phyloP scores from a whole-genome alignment of 345 rosid species.

The Salix brachista region DNA sequence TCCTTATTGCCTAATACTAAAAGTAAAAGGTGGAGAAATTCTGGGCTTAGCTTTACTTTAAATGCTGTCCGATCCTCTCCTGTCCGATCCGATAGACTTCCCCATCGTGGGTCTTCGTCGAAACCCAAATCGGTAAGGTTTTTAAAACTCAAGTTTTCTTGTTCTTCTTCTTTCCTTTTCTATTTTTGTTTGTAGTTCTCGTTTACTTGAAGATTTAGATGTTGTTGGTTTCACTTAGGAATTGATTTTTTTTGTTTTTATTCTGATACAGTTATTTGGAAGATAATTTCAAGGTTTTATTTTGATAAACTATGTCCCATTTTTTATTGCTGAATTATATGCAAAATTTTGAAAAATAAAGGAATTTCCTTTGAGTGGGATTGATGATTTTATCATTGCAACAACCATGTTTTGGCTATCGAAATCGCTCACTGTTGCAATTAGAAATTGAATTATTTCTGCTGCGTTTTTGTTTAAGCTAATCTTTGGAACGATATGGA shows the following conservation, averaged over 20 bases:
- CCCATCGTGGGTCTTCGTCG: slow-evolving; percentile 19
- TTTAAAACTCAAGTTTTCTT: neutral
- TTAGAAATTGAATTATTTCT: no score
- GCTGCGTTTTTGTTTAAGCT: no score
- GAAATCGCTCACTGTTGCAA: no score
- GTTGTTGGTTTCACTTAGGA: neutral
- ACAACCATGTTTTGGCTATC: no score
- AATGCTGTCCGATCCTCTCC: slow-evolving; percentile 49
- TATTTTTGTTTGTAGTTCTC: neutral
- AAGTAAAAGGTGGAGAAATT: slow-evolving; percentile 30
- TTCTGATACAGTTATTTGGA: no score
- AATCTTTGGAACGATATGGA: no score
- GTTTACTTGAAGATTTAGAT: neutral
- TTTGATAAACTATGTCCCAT: neutral
- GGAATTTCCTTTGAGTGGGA: no score
- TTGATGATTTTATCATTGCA: no score
- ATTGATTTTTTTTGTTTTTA: no score
- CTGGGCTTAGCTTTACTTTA: slow-evolving; percentile 26
- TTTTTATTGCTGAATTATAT: no score
- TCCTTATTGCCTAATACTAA: slow-evolving; percentile 20
- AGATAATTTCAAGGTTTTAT: neutral
- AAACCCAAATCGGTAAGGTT: slow-evolving; percentile 49
- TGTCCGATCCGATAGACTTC: slow-evolving; percentile 22
- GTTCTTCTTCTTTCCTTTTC: neutral
- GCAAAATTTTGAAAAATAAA: no score